Base-by-base conservation (phyloP, 2,329 filamentous ascomycete genomes). In the Beauveria scarabaeidicola region DNA sequence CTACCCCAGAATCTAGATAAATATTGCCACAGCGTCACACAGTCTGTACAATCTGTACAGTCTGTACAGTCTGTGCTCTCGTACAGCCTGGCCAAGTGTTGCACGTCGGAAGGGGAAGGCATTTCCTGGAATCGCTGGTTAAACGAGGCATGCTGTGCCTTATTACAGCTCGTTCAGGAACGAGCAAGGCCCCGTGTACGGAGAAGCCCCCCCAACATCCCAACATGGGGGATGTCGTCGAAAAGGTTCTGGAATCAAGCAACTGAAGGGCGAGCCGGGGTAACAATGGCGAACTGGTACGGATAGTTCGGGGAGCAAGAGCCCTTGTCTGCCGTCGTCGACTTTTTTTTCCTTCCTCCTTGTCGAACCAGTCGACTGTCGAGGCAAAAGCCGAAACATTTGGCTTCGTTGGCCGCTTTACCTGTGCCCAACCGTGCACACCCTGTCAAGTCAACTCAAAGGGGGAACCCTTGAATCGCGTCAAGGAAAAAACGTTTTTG, bases 341-440 rank as follows among this genome's bases (percentile, higher is more conserved):
- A 25, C 52, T 15, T 27, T 23, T 27, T 54, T 41, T 53, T 54
- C 9, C 9, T 50, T 21, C 15, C 5, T 40, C 23, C n/a, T 29
- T 54, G 10, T 54, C 38, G 23, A 44, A 27, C 10, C 38, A 4
- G 23, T 23, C 38, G 11, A 11, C 38, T 8, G 23, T 23, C 38
- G 11, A 11, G 23, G 36, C 27, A 21, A n/a, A 36, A 9, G 11
- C 52, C 52, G 52, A 55, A 55, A 55, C 52, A 55, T 36, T 55
- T 36, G 32, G 32, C 36, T n/a, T 53, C 8, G 29, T 32, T 19
- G 38, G 38, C 36, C 23, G 52, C 23, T 55, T 53, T 36, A 41
- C 23, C 52, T 55, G 52, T 55, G 52, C 52, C 52, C 41, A 46
- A 55, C 52, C 52, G 52, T 55, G 52, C 52, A 23, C 38, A 41